Evolutionary conservation across 805 yeast genomes (phyloP), one percentile per base, ranked within the genome.

Genomic region (Ogataea methylovora): DNA sequence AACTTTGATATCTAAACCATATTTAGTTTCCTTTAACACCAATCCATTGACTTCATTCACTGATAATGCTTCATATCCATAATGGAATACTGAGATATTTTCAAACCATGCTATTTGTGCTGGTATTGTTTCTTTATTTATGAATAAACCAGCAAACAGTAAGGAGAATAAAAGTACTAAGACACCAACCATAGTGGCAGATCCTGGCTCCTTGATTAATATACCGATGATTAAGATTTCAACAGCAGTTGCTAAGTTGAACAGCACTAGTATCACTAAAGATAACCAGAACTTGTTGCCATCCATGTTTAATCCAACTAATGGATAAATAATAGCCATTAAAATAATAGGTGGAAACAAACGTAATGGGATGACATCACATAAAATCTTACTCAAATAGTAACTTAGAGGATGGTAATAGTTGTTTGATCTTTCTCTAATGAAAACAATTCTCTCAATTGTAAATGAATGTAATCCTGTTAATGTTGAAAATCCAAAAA

Each of bases 361-460:
- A 44, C 98, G 67, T 44, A 92, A 67, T 3, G 98, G 97, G n/a
- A 92, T 57, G 24, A 92, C 80, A 54, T 92, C 98, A 63, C 96
- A 84, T 3, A 87, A 39, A 24, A 92, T 79, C 53, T 92, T 92
- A 45, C 94, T 81, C 29, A 76, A 47, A 51, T 84, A 92, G 56
- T 88, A 92, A 39, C 94, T 79, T 35, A 80, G 54, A 12, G 98
- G 95, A 39, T 78, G 78, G 58, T 92, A 92, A 56, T 92, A 92
- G 45, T 90, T 90, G 54, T 92, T 92, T 5, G 97, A 87, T 36
- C 98, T 71, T 58, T 92, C 98, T 35, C 96, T 74, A 39, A 92
- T 72, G 51, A 90, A 92, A 13, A 90, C 85, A 29, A 87, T 75
- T 46, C 97, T 69, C 54, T 92, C 98, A 34, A 76, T 70, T 0